These are phyloP conservation scores for Sporothrix dimorphospora DNA, from an alignment of 2,329 filamentous ascomycete species.

Conservation along the genomic window DNA sequence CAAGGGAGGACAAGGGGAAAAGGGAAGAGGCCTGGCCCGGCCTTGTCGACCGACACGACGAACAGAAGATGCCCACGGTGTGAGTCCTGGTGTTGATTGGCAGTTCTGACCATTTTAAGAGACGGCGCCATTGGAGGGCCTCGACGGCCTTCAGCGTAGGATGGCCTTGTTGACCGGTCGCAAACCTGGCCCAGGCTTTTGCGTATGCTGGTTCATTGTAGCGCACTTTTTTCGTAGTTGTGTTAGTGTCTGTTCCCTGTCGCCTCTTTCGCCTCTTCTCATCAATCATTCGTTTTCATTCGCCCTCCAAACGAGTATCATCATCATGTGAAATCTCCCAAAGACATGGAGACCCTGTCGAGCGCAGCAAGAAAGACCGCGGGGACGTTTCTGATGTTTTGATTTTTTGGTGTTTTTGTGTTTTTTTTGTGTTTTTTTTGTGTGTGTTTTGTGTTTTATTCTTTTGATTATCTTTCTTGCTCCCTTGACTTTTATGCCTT, in stretches of 20 bases:
- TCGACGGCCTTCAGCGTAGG: neutral
- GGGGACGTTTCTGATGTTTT: neutral
- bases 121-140: too few relatives aligned
- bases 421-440: neutral
- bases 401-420: neutral
- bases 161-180: constrained; percentile 12
- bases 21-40: too few relatives aligned
- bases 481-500: neutral
- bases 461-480: too few relatives aligned
- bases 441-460: neutral
- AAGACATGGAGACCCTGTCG: neutral
- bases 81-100: neutral
- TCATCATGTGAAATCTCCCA: neutral
- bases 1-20: neutral
- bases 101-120: neutral
- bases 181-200: neutral
- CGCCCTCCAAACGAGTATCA: neutral
- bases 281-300: neutral
- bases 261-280: neutral
- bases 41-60: neutral
- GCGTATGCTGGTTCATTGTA: constrained; percentile 4
- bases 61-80: neutral
- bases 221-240: neutral
- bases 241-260: constrained; percentile 1
- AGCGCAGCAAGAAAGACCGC: neutral